Conservation (phyloP, 306 rosid species). For the Myrica gale region DNA sequence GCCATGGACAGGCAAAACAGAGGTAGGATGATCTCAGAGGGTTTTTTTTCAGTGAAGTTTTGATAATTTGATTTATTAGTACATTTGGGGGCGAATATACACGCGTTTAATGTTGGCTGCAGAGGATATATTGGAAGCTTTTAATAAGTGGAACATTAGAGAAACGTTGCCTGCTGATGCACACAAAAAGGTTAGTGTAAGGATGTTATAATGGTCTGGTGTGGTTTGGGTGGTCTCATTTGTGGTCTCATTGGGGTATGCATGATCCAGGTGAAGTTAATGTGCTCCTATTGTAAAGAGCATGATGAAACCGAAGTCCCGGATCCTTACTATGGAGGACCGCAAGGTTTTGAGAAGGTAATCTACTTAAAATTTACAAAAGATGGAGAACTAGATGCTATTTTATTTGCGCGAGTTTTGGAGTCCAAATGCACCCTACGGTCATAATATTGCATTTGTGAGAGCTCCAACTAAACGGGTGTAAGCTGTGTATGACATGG, state of each 20-base stretch:
- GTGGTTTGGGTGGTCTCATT: background rate
- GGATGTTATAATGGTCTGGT: conserved; percentile 1
- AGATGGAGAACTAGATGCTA: conserved; percentile 10
- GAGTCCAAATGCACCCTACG: background rate
- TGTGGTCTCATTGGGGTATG: conserved; percentile 12
- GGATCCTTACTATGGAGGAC: conserved; percentile 90
- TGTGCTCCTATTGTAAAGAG: conserved; percentile 82
- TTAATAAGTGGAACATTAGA: conserved; percentile 59
- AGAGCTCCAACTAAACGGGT: background rate
- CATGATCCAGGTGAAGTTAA: conserved; percentile 67
- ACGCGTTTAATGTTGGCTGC: conserved; percentile 20
- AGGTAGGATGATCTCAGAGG: conserved; percentile 40
- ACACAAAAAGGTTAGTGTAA: conserved; percentile 58
- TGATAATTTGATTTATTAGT: background rate
- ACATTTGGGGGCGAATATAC: conserved; percentile 7
- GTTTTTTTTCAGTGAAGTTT: too few relatives aligned
- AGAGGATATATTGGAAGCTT: conserved; percentile 78
- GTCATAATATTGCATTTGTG: background rate
- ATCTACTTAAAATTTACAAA: conserved; percentile 14
- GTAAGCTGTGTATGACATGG: background rate
- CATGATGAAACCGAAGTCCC: conserved; percentile 86
- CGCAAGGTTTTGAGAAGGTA: conserved; percentile 93
- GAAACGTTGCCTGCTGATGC: conserved; percentile 67
- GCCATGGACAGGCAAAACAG: conserved; percentile 87
- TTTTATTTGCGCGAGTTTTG: conserved; percentile 2